Conservation (phyloP, 139 green algal genomes). For the Micromonas commoda region DNA sequence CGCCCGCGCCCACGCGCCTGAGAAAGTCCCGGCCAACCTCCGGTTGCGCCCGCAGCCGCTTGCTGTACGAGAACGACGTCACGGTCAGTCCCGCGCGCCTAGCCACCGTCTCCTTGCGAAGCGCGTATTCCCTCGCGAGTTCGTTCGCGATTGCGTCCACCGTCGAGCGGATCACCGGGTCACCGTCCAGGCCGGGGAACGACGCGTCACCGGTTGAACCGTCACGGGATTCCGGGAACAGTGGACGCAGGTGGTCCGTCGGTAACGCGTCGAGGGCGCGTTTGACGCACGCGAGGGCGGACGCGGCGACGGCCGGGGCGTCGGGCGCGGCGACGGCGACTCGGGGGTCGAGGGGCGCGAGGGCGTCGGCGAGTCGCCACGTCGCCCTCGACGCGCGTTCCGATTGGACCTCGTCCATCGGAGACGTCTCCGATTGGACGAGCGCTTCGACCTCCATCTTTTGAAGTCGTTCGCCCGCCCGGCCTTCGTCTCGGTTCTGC, state of each 20-base stretch:
- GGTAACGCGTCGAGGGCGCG: not conserved
- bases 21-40: not conserved
- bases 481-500: no score
- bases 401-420: not conserved
- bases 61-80: not conserved
- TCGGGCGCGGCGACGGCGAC: no score
- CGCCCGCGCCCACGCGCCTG: no score
- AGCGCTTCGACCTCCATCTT: no score
- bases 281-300: not conserved
- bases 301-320: no score
- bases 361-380: not conserved
- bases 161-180: no score
- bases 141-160: no score
- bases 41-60: not conserved
- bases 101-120: not conserved
- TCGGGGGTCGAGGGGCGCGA: not conserved
- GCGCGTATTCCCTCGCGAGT: not conserved
- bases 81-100: not conserved
- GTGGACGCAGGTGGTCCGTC: not conserved
- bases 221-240: not conserved
- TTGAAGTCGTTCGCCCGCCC: no score
- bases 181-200: no score
- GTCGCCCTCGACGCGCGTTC: not conserved
- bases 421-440: no score
- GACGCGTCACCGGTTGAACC: no score